Conservation (phyloP, 2,329 filamentous ascomycete genomes). For the Zasmidium angulare region DNA sequence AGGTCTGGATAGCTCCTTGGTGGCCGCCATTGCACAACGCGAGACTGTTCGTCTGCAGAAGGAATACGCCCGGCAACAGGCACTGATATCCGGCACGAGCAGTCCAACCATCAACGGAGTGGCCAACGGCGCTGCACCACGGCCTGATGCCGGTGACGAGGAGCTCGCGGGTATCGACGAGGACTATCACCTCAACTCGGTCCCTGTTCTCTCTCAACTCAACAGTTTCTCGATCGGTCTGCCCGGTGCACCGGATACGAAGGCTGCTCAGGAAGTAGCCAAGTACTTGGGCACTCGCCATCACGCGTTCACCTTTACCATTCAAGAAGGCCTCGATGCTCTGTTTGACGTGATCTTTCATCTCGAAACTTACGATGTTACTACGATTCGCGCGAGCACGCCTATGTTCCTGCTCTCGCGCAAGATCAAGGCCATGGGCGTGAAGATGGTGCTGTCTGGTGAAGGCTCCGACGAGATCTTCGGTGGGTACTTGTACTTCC, state of each 20-base stretch:
- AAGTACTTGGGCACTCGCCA: slow-evolving; percentile 97
- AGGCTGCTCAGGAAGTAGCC: slow-evolving; percentile 88
- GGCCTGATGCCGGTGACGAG: slow-evolving; percentile 56
- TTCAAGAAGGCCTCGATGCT: slow-evolving; percentile 95
- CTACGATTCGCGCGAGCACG: slow-evolving; percentile 95
- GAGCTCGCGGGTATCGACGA: slow-evolving; percentile 93
- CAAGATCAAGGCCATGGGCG: slow-evolving; percentile 99
- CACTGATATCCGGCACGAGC: slow-evolving; percentile 39
- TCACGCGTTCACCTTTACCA: slow-evolving; percentile 96
- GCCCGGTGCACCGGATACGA: slow-evolving; percentile 86
- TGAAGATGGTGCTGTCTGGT: slow-evolving; percentile 98
- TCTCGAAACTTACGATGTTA: slow-evolving; percentile 96
- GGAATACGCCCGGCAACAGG: slow-evolving; percentile 38
- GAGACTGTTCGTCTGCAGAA: slow-evolving; percentile 71
- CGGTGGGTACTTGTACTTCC: slow-evolving; percentile 98
- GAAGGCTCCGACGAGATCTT: slow-evolving; percentile 99
- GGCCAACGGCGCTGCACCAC: slow-evolving; percentile 47
- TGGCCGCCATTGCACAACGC: slow-evolving; percentile 91
- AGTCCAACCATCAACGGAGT: slow-evolving; percentile 30
- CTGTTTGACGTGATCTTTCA: slow-evolving; percentile 98
- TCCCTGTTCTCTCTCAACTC: slow-evolving; percentile 89
- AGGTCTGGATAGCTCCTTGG: slow-evolving; percentile 91
- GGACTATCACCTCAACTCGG: slow-evolving; percentile 81
- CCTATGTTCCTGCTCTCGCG: slow-evolving; percentile 97
- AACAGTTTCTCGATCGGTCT: slow-evolving; percentile 99